Base-by-base conservation (phyloP, 2,329 filamentous ascomycete genomes). In the Neophaeococcomyces aloes region DNA sequence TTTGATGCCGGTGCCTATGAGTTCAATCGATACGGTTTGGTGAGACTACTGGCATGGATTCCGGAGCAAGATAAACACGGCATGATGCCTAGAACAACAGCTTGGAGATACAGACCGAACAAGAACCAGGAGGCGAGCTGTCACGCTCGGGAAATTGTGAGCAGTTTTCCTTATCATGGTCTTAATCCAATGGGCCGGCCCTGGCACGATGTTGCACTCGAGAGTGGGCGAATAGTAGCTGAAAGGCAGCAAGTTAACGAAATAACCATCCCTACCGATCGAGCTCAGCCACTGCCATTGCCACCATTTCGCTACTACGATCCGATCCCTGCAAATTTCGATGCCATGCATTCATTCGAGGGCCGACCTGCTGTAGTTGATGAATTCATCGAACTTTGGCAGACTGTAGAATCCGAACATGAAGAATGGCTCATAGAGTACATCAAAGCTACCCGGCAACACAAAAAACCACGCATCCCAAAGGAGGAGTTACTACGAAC, bases 41-140 rank as follows among this genome's bases (percentile, higher is more conserved):
- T 94, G 2, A 78, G 87, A 38, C 81, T 89, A 68, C 70, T 96
- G 1, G 59, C 88, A 30, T 88, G 87, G 79, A 56, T 79, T 3
- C 71, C 75, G 1, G 68, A 79, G 33, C 66, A 74, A 0, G 81
- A 86, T 44, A 77, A 77, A 50, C 55, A 62, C 5, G 49, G 60
- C 1, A 52, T 85, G 1, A 46, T 94, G 6, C 82, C 88, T 0
- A 74, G 74, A 41, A 64, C 66, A 2, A 57, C 83, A 2, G 61
- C 67, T 27, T 61, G 66, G 1, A 74, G 81, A n/a, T 70, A 29
- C 4, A 50, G 50, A 31, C 44, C 49, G 39, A 31, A 45, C 4
- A 38, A 50, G 15, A 42, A 47, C 31, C 30, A 54, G 13, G 53
- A 56, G 30, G 45, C 48, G 13, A 48, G 38, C 14, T 36, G 36